Evolutionary conservation across 306 rosid genomes (phyloP).

Genomic region (Vachellia pachyceras): DNA sequence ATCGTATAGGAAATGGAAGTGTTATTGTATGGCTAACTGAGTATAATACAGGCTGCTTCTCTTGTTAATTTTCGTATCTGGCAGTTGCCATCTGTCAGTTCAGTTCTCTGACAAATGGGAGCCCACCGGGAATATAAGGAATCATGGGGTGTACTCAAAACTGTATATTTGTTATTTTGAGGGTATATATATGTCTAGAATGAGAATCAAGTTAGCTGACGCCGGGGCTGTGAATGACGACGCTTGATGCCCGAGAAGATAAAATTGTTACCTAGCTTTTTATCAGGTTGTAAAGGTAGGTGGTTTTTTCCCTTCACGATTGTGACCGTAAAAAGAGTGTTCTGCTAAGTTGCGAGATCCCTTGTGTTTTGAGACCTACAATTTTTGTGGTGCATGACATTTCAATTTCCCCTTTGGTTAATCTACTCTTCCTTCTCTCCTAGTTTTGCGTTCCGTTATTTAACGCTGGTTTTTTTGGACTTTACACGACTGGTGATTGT

Average conservation of each 20-base stretch:
- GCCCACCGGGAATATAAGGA: constrained; percentile 59
- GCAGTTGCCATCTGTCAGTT: constrained; percentile 38
- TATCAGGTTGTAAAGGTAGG: constrained; percentile 42
- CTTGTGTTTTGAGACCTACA: constrained; percentile 38
- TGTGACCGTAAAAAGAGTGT: constrained; percentile 49
- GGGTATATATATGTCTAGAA: constrained; percentile 62
- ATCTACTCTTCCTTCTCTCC: background rate
- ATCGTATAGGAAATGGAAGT: constrained; percentile 60
- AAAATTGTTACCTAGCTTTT: constrained; percentile 45
- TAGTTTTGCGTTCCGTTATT: background rate
- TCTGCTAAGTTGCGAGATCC: constrained; percentile 34
- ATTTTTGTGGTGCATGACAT: constrained; percentile 37
- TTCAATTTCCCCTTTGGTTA: background rate
- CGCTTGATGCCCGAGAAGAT: constrained; percentile 57
- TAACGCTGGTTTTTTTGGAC: background rate
- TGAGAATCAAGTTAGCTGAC: constrained; percentile 56
- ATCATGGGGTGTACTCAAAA: constrained; percentile 77
- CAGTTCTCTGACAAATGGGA: constrained; percentile 44
- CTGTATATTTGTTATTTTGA: constrained; percentile 89
- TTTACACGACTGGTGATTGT: background rate
- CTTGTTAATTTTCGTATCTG: constrained; percentile 41
- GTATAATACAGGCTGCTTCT: constrained; percentile 59
- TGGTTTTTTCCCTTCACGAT: constrained; percentile 14
- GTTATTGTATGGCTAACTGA: constrained; percentile 90
- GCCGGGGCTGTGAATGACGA: constrained; percentile 48